phyloP scores from a whole-genome alignment of 495 filamentous ascomycete genomes.

The Apiosordaria backusii region DNA sequence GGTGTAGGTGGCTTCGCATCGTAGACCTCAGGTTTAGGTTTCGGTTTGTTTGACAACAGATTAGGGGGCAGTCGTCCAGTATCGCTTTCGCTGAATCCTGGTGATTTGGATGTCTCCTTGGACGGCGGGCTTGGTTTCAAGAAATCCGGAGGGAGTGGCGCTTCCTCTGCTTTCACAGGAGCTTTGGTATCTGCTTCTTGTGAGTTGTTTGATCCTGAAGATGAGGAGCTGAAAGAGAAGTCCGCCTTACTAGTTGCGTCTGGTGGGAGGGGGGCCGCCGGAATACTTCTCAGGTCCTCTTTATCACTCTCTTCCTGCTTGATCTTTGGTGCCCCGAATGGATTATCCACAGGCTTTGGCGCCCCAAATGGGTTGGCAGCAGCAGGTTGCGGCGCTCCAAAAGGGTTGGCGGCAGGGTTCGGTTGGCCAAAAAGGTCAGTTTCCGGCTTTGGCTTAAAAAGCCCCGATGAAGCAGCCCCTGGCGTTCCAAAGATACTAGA shows the following conservation, averaged over 20 bases:
- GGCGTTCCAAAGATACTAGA: slow-evolving; percentile 23
- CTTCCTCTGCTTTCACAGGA: slow-evolving; percentile 27
- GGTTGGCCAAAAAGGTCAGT: slow-evolving; percentile 19
- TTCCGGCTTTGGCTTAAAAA: slow-evolving; percentile 13
- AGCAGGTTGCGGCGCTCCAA: slow-evolving; percentile 6
- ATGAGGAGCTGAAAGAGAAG: slow-evolving; percentile 62
- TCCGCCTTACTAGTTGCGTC: slow-evolving; percentile 66
- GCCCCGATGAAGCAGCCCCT: slow-evolving; percentile 16
- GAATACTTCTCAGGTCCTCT: slow-evolving; percentile 30
- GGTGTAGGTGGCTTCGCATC: slow-evolving; percentile 4
- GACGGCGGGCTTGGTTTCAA: slow-evolving; percentile 24
- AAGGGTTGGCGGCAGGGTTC: slow-evolving; percentile 9
- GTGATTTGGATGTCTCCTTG: slow-evolving; percentile 14
- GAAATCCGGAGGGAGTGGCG: slow-evolving; percentile 40
- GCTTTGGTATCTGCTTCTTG: slow-evolving; percentile 37
- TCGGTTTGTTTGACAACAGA: slow-evolving; percentile 14
- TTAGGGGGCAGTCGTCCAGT: slow-evolving; percentile 20
- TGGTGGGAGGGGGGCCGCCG: slow-evolving; percentile 68
- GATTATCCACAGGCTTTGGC: slow-evolving; percentile 9
- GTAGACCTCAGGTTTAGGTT: slow-evolving; percentile 14
- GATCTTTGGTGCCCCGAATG: slow-evolving; percentile 28
- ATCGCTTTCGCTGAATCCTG: slow-evolving; percentile 9
- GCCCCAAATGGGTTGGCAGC: slow-evolving; percentile 16
- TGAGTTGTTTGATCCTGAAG: slow-evolving; percentile 50
- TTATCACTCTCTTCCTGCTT: slow-evolving; percentile 38